Base-by-base conservation (phyloP, 2,329 filamentous ascomycete genomes). In the Colletotrichum tanaceti region DNA sequence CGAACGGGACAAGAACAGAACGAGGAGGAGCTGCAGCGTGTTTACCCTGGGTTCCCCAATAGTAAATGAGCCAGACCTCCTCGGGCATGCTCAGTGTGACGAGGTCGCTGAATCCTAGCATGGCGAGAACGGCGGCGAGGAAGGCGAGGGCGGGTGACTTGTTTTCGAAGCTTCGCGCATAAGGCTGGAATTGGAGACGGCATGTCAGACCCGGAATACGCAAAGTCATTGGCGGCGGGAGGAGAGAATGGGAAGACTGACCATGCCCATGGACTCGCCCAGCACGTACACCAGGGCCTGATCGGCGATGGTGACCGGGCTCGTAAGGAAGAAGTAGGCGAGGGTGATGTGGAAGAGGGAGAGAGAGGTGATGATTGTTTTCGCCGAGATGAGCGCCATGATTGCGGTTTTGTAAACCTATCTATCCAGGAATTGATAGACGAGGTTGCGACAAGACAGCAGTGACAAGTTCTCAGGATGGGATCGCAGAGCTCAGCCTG, bases 311-410 rank as follows among this genome's bases (percentile, higher is more conserved):
- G 87, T 85, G 70, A 83, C 81, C 6, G 94, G 94, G 67, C 86
- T 90, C 49, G 88, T 91, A 74, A 97, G 85, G 81, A 98, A 91
- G 83, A 96, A 93, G 80, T 91, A 94, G 74, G 90, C 93, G 57
- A 96, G 84, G 6, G 92, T 93, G 72, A 97, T 80, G 81, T 97
- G 93, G 83, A 96, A 93, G 77, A 97, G 87, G 73, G 91, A 92
- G 73, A 97, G 83, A 60, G 89, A 90, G 73, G 92, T 91, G 74
- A 98, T 91, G 78, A 97, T 90, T 10, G 91, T 93, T 76, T 87
- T 91, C 70, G 90, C 90, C 2, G 93, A 94, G 75, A 98, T 86
- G 78, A 97, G 84, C 39, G 89, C 91, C 94, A 98, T 98, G 70
- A 61, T 83, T 35, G 24, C 58, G 44, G 32, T 41, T 41, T 20